phyloP scores from a whole-genome alignment of 441 rosid species.

The Eutrema salsugineum region DNA sequence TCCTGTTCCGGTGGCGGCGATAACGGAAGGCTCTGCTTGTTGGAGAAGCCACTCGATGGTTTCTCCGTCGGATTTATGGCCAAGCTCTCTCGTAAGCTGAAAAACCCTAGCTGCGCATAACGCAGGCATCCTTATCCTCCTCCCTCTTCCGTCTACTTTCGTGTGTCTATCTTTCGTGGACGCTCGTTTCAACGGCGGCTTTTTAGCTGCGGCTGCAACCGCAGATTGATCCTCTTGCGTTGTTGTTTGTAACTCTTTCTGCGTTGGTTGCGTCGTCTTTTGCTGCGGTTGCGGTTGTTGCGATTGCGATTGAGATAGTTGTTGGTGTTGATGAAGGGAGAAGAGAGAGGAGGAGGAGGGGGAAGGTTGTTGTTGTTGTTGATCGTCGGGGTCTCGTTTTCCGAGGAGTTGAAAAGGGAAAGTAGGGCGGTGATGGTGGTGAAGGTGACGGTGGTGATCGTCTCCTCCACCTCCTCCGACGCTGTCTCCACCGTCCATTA shows the following conservation, averaged over 20 bases:
- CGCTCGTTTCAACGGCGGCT: constrained; percentile 72
- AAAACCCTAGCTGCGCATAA: constrained; percentile 97
- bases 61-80: constrained; percentile 93
- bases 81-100: constrained; percentile 85
- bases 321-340: constrained; percentile 40
- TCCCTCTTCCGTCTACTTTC: constrained; percentile 91
- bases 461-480: constrained; percentile 31
- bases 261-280: no score
- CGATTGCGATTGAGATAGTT: constrained; percentile 29
- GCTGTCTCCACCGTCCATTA: constrained; percentile 35
- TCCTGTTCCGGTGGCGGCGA: constrained; percentile 96
- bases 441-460: constrained; percentile 30
- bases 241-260: no score
- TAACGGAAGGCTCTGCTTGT: constrained; percentile 88
- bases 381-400: constrained; percentile 43
- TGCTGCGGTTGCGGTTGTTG: constrained; percentile 27
- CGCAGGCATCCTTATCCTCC: constrained; percentile 97
- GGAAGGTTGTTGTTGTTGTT: constrained; percentile 42
- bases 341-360: constrained; percentile 59
- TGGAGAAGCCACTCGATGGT: constrained; percentile 93
- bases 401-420: constrained; percentile 34
- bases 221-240: constrained; percentile 24
- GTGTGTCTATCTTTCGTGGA: constrained; percentile 95
- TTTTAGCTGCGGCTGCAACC: constrained; percentile 42
- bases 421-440: constrained; percentile 27